These are phyloP conservation scores for Citrus reticulata DNA, from an alignment of 345 rosid species.

Conservation along the genomic window DNA sequence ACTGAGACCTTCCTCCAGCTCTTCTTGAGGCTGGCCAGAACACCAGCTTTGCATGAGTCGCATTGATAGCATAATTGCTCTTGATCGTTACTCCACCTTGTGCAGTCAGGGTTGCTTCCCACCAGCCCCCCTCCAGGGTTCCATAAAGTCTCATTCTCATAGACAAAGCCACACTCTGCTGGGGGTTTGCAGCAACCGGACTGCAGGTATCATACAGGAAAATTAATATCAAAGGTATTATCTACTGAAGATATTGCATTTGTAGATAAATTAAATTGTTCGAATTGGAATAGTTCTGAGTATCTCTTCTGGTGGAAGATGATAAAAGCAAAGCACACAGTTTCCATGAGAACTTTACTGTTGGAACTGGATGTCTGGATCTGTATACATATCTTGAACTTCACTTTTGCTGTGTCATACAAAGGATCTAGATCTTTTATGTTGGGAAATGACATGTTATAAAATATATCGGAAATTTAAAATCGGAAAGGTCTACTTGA, in stretches of 20 bases:
- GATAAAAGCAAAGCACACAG: not conserved
- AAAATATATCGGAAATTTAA: not conserved
- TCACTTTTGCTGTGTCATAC: not conserved
- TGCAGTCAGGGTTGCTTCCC: constrained; percentile 52
- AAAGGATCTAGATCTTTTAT: not conserved
- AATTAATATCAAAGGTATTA: not conserved
- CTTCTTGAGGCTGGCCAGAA: constrained; percentile 73
- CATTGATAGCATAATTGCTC: constrained; percentile 65
- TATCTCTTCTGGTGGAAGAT: not conserved
- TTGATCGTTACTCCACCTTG: constrained; percentile 72
- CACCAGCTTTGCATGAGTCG: constrained; percentile 90
- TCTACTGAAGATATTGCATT: not conserved
- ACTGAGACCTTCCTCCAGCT: constrained; percentile 97
- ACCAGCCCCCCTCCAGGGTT: constrained; percentile 28
- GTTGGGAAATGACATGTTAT: not conserved
- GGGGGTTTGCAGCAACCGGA: constrained; percentile 99
- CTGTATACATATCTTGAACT: not conserved
- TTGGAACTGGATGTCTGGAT: not conserved
- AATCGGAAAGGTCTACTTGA: not conserved
- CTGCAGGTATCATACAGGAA: constrained; percentile 29
- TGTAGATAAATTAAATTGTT: not conserved
- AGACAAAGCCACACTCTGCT: constrained; percentile 63
- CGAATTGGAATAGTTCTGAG: not conserved
- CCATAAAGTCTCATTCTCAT: constrained; percentile 79
- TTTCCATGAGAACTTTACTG: not conserved